Base-by-base conservation (phyloP, 352 stramenopile genomes). In the Phytophthora cryptogea region DNA sequence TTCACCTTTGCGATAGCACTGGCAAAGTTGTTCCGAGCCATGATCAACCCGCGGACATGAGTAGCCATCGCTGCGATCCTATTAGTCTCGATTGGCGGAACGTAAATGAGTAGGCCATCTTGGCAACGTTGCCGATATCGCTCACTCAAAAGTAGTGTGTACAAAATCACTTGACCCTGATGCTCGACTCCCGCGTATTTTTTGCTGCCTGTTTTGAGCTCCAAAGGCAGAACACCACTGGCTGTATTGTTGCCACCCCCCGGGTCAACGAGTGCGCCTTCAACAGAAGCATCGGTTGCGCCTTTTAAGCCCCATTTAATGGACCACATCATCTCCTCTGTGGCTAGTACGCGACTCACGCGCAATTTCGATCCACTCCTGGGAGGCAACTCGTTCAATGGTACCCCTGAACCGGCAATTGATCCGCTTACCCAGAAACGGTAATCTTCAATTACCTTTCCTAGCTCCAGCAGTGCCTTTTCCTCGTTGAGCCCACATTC, bases 201-300 rank as follows among this genome's bases (percentile, higher is more conserved):
- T 50, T 90, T 88, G 44, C 80, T 95, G 9, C 90, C 90, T 14
- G 89, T 97, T 66, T 97, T 97, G 8, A 97, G 71, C 49, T 97
- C 89, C 7, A 97, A 27, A 13, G 86, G 81, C 3, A 91, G 17
- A n/a, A 92, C 71, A 13, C 69, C 45, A 23, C 50, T 57, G 42
- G n/a, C 43, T n/a, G 48, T 4, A 13, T 23, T n/a, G 1, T 32
- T 48, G 40, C n/a, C n/a, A n/a, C 37, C 36, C 30, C 53, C 40
- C 13, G 16, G 32, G 8, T 41, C 40, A 16, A 44, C 26, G 47
- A 89, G 84, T 7, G 53, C 63, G 6, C 71, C 78, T 68, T 79
- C 54, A n/a, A 94, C 62, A 20, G 83, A 89, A 1, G 78, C 86
- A 47, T 94, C 86, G 0, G 78, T 90, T 11, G 83, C 78, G 32